Evolutionary conservation across 371 early-diverging fungal species (phyloP), one percentile per base, ranked within the genome.

Genomic region (Phascolomyces articulosus): DNA sequence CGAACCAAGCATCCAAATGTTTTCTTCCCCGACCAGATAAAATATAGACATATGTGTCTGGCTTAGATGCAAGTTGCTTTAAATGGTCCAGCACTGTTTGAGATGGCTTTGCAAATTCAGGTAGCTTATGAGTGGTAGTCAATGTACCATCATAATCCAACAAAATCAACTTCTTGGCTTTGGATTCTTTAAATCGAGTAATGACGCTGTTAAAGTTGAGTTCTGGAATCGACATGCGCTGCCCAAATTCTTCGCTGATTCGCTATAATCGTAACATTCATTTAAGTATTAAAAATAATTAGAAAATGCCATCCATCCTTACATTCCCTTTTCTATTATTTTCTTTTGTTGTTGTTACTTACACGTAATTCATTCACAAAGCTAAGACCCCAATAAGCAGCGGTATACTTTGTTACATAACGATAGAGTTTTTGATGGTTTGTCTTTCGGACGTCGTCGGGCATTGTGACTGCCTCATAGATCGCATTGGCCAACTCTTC

Each of bases 361-460:
- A 85, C 83, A 63, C 85, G 76, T 54, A 98, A 75, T 73, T 96
- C 98, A 55, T 85, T 86, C 7, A 98, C 95, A 79, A 98, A 99
- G 58, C 90, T 91, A 38, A 86, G 66, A 34, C 98, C 99, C 99
- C 99, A 99, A 79, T 95, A 94, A 8, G 96, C 93, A 9, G 99
- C 99, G 0, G 99, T 99, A 79, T 98, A 97, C 72, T 96, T 96
- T 26, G 88, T 93, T 20, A 99, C 97, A 78, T 98, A 97, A 15
- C 93, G 84, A 72, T 87, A 93, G 51, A 99, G 89, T 67, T 94
- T 96, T 71, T 93, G 88, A 75, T 97, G 95, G 78, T 96, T 96
- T 41, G 85, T 76, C 62, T 86, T 85, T 54, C 95, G 88, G 53
- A 87, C 80, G 29, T 93, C 91, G 6, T 90, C 86, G 0, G 93